Evolutionary conservation across 1,284 basidiomycete species (phyloP), one percentile per base, ranked within the genome.

Genomic region (Naganishia liquefaciens): DNA sequence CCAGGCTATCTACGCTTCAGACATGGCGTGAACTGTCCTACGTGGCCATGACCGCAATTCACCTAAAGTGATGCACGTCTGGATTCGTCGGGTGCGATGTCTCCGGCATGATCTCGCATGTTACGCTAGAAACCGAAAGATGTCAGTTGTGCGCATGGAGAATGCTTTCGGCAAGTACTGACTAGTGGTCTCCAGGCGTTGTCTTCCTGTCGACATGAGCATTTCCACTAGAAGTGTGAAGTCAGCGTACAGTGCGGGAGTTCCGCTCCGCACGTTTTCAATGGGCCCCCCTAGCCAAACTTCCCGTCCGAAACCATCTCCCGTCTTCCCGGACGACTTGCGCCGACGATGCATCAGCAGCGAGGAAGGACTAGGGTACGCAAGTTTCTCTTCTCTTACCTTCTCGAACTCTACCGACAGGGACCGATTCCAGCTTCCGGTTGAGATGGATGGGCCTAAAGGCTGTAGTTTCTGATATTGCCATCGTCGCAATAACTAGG

Each of bases 31-130:
- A 37, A 43, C n/a, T n/a, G n/a, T 44, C 25, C 57, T 73, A 80
- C 11, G 79, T 77, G 13, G 79, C 77, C 75, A 79, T 79, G 64
- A 80, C 73, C 2, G 78, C 79, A 46, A 79, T 78, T 27, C 80
- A 69, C 30, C 79, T 71, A 71, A 79, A 80, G 54, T 80, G 74
- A 68, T 78, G 76, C 25, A 77, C 77, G 23, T 75, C 67, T 3
- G 72, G 65, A 50, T 77, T 73, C 7, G 62, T 67, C 6, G 77
- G 77, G 68, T 80, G 75, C 2, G 71, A 72, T 10, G 78, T 74
- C 19, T 72, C 70, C n/a, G 69, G n/a, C 5, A 75, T 42, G 28
- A 80, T 69, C 65, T 80, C 73, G 70, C 79, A 80, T 3, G 77
- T 77, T 15, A 80, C 76, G 62, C 76, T 77, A 65, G n/a, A 53